These are phyloP conservation scores for Suillus americanus DNA, from an alignment of 768 basidiomycete species.

Conservation along the genomic window DNA sequence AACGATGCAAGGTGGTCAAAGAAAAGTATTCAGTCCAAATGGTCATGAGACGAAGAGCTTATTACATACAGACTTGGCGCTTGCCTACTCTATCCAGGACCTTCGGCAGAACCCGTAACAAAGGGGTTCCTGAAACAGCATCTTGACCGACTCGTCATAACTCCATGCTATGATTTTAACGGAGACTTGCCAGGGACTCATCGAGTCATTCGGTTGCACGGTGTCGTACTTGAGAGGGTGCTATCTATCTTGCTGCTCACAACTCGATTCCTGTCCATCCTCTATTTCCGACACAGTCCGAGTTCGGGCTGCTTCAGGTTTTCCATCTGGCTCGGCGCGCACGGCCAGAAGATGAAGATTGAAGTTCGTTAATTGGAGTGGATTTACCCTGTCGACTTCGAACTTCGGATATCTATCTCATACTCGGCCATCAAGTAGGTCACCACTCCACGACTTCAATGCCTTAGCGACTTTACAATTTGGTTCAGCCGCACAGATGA, in stretches of 20 bases:
- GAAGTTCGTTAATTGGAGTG: neutral
- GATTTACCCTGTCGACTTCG: neutral
- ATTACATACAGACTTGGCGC: neutral
- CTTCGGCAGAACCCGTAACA: constrained; percentile 2
- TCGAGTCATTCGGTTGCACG: too few relatives aligned
- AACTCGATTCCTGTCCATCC: too few relatives aligned
- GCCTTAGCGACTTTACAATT: neutral
- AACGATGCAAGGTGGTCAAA: neutral
- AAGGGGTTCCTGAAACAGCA: neutral
- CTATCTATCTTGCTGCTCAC: too few relatives aligned
- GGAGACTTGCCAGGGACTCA: too few relatives aligned
- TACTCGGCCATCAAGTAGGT: neutral
- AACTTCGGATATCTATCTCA: neutral
- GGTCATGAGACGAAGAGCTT: neutral
- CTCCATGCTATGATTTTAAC: too few relatives aligned
- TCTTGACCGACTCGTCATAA: too few relatives aligned
- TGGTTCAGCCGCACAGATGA: neutral
- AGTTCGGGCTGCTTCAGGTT: neutral
- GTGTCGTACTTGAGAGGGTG: too few relatives aligned
- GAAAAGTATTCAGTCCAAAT: neutral
- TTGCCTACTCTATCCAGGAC: neutral
- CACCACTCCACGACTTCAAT: neutral
- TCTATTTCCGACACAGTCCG: too few relatives aligned
- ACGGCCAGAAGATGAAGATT: neutral
- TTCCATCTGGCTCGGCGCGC: neutral